Evolutionary conservation across 495 filamentous ascomycete species (phyloP).

Genomic region (Penicillium waksmanii): DNA sequence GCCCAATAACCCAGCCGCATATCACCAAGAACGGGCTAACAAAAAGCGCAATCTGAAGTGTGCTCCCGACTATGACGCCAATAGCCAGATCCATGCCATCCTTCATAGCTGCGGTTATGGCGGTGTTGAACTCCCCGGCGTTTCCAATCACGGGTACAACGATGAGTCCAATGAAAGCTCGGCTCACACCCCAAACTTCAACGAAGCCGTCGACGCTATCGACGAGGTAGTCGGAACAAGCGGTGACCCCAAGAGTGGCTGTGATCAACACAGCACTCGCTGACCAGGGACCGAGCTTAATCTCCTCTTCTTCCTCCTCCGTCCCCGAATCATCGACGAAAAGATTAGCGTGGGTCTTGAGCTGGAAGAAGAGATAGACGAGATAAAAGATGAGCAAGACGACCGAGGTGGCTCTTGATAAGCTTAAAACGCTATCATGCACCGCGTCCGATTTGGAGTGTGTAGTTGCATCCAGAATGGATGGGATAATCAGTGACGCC

Average conservation of each 20-base stretch:
- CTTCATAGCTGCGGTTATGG: constrained; percentile 25
- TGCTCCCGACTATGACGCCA: constrained; percentile 29
- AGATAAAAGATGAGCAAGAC: constrained; percentile 71
- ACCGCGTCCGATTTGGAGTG: constrained; percentile 28
- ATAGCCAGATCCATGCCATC: constrained; percentile 35
- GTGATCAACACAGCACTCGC: constrained; percentile 21
- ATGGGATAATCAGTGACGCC: constrained; percentile 30
- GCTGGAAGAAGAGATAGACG: constrained; percentile 65
- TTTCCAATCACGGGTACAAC: constrained; percentile 39
- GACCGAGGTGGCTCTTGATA: constrained; percentile 31
- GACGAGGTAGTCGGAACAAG: constrained; percentile 36
- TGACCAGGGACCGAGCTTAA: constrained; percentile 17
- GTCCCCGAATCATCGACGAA: constrained; percentile 21
- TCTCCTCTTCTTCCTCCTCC: constrained; percentile 16
- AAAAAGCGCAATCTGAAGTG: constrained; percentile 41
- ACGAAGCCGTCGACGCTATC: constrained; percentile 34
- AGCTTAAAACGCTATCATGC: constrained; percentile 51
- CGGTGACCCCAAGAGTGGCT: constrained; percentile 32
- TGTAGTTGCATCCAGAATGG: constrained; percentile 29
- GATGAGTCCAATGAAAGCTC: constrained; percentile 37
- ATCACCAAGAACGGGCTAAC: constrained; percentile 47
- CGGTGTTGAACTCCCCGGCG: constrained; percentile 16
- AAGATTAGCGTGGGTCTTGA: constrained; percentile 34
- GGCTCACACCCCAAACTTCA: constrained; percentile 23
- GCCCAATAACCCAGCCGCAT: constrained; percentile 41